These are phyloP conservation scores for Penicillium sp. DNA, from an alignment of 2,329 filamentous ascomycete species.

Conservation along the genomic window DNA sequence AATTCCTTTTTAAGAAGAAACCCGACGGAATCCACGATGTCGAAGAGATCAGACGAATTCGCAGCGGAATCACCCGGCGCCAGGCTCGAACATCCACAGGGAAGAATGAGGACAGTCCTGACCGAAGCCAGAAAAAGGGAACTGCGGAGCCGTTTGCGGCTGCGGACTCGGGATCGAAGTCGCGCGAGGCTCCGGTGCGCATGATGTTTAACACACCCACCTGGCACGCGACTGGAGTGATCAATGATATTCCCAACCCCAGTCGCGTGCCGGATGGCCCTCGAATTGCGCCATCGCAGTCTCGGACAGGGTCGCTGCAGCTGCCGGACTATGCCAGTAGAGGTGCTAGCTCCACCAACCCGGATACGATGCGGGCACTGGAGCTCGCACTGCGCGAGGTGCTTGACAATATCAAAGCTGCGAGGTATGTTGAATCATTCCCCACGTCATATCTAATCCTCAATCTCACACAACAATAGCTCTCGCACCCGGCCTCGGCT, in stretches of 20 bases:
- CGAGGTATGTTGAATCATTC: conserved; percentile 60
- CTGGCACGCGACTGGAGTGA: conserved; percentile 77
- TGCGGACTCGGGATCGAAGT: conserved; percentile 38
- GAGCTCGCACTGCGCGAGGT: conserved; percentile 84
- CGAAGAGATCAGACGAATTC: conserved; percentile 79
- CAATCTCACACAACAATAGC: conserved; percentile 31
- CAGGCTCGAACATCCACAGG: conserved; percentile 69
- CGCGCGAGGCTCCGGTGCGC: conserved; percentile 39
- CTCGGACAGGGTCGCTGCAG: conserved; percentile 31
- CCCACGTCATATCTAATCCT: conserved; percentile 1
- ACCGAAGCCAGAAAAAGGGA: conserved; percentile 52
- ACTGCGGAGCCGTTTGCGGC: conserved; percentile 34
- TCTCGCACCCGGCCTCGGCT: conserved; percentile 44
- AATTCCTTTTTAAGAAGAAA: conserved; percentile 92
- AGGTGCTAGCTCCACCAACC: conserved; percentile 65
- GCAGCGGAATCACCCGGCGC: conserved; percentile 81
- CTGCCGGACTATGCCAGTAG: conserved; percentile 59
- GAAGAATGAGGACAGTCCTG: conserved; percentile 60
- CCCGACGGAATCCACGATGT: conserved; percentile 91
- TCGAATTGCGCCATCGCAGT: conserved; percentile 35
- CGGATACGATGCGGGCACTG: conserved; percentile 78
- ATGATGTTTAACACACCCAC: conserved; percentile 61
- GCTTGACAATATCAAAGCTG: conserved; percentile 75
- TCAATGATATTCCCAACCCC: conserved; percentile 67
- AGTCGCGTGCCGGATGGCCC: conserved; percentile 46